Conservation (phyloP, 2,329 filamentous ascomycete genomes). For the Fusarium sororula region DNA sequence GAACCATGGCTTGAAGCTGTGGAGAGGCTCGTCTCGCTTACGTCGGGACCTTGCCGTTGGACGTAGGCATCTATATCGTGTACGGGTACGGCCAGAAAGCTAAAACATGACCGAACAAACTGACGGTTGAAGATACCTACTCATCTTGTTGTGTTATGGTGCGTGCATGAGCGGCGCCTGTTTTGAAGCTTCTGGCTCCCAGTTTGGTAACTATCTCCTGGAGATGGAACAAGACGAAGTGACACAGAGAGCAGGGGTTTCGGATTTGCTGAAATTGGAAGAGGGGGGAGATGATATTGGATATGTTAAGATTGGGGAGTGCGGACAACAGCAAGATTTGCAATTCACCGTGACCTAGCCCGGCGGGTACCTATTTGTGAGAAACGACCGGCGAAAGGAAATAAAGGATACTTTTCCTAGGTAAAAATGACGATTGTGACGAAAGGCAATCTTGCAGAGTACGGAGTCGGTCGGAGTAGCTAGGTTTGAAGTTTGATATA, state of each 20-base stretch:
- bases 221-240: conserved; percentile 30
- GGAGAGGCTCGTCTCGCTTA: conserved; percentile 31
- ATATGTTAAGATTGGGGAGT: conserved; percentile 30
- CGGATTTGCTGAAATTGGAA: conserved; percentile 21
- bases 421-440: conserved; percentile 26
- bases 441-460: not conserved
- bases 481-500: not conserved
- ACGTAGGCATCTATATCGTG: conserved; percentile 1
- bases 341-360: conserved; percentile 24
- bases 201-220: conserved; percentile 22
- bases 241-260: conserved; percentile 33
- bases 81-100: conserved; percentile 22
- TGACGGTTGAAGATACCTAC: conserved; percentile 12
- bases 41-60: conserved; percentile 22
- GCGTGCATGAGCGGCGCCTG: conserved; percentile 9
- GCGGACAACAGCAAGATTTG: conserved; percentile 37
- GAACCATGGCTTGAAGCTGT: conserved; percentile 23
- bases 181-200: conserved; percentile 11
- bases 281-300: conserved; percentile 33
- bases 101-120: conserved; percentile 28
- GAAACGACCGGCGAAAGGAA: conserved; percentile 8
- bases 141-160: conserved; percentile 23
- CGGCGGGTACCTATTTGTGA: conserved; percentile 28
- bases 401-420: conserved; percentile 7
- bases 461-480: not conserved